Conservation (phyloP, 2,329 filamentous ascomycete species). For the Claviceps pusilla region DNA sequence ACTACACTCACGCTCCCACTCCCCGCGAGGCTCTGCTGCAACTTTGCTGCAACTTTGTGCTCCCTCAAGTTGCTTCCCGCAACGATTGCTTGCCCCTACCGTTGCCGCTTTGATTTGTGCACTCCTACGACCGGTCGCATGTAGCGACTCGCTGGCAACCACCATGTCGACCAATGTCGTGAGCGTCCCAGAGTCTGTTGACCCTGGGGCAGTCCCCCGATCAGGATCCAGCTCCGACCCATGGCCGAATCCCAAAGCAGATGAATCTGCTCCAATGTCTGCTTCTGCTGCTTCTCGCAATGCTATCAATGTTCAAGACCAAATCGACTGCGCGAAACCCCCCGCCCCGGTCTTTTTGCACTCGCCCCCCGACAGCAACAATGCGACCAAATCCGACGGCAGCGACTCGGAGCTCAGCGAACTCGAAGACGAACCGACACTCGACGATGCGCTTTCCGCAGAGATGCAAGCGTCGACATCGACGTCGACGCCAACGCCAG, state of each 20-base stretch:
- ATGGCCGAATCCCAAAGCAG: conserved; percentile 3
- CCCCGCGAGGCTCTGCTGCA: conserved; percentile 2
- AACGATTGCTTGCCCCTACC: background rate
- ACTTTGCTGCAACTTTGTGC: conserved; percentile 4
- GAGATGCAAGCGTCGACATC: conserved; percentile 11
- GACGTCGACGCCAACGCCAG: conserved; percentile 11
- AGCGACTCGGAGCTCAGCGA: conserved; percentile 54
- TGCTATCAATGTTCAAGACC: conserved; percentile 13
- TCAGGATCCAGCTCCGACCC: conserved; percentile 14
- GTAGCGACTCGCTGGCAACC: conserved; percentile 22
- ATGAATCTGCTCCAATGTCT: conserved; percentile 8
- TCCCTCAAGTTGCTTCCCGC: conserved; percentile 1
- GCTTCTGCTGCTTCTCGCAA: conserved; percentile 12
- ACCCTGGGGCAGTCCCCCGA: conserved; percentile 5
- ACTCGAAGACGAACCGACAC: conserved; percentile 39
- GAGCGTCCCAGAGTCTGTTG: conserved; percentile 28
- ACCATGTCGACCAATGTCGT: conserved; percentile 43
- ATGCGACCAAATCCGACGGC: conserved; percentile 40
- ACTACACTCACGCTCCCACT: conserved; percentile 1
- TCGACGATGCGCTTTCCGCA: conserved; percentile 18
- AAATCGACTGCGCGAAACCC: conserved; percentile 22
- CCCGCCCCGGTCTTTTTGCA: conserved; percentile 34
- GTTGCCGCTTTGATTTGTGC: conserved; percentile 5
- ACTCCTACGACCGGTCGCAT: conserved; percentile 21
- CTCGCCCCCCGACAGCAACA: conserved; percentile 50